Evolutionary conservation across 2,329 filamentous ascomycete genomes (phyloP), one percentile per base, ranked within the genome.

Genomic region (Zymoseptoria pseudotritici): DNA sequence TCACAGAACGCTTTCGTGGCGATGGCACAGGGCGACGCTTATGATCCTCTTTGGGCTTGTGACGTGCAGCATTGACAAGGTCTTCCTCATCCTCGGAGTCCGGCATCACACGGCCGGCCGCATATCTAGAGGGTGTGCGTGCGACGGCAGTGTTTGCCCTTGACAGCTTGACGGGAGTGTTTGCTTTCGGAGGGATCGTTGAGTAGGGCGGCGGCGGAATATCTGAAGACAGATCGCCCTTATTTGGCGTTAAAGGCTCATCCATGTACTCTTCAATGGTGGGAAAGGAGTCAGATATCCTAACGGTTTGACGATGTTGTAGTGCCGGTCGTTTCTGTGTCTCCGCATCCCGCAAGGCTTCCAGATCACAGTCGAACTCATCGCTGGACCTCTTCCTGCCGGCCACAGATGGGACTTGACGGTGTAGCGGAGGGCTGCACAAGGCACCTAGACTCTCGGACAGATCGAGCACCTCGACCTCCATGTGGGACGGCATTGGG

Each of bases 331-430:
- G 60, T 52, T 61, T 63, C 26, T 52, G 31, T 55, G 36, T 52
- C 52, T 59, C 52, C 58, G 60, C 21, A 65, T 52, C 52, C 10
- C 52, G 52, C 52, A 53, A 26, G n/a, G 52, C 52, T n/a, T 53
- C 52, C 22, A 53, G 4, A 36, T 73, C 73, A 26, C 65, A 62
- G 36, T 73, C 74, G 53, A 72, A 74, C 58, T 79, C 77, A n/a
- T 76, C 74, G 64, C 77, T 80, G 67, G 78, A 79, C 51, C 78
- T 71, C 66, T 80, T 80, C 58, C 74, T 74, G 7, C 67, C 67
- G 36, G 64, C 57, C 20, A 57, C 64, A 4, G 52, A 50, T n/a
- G 65, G 54, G 2, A 58, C 64, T 3, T n/a, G 36, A 7, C 36
- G 36, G 2, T 46, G 13, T 7, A 17, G 36, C 36, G 36, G 36